These are phyloP conservation scores for Talaromyces amestolkiae DNA, from an alignment of 2,329 filamentous ascomycete species.

Conservation along the genomic window DNA sequence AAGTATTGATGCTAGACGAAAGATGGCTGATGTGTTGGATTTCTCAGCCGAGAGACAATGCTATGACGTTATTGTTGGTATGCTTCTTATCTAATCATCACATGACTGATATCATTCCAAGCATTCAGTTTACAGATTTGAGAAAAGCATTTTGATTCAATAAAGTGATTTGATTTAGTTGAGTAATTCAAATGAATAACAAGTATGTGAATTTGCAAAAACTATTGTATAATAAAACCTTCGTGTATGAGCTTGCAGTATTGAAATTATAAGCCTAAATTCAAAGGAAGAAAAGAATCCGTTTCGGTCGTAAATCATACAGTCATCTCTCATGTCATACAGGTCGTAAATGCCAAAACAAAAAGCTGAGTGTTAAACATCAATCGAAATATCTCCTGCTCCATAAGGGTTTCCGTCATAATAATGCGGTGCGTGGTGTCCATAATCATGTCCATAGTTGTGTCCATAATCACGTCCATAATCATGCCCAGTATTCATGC, in stretches of 20 bases:
- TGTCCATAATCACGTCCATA: not conserved
- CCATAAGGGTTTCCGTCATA: slow-evolving; percentile 17
- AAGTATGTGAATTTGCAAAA: no score
- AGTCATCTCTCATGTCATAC: slow-evolving; percentile 11
- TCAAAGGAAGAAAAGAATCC: not conserved
- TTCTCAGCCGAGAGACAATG: slow-evolving; percentile 1
- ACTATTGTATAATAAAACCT: no score
- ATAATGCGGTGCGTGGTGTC: slow-evolving; percentile 9
- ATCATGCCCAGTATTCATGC: slow-evolving; percentile 12
- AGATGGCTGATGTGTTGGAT: not conserved
- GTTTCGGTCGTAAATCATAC: slow-evolving; percentile 13
- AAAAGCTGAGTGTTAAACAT: not conserved
- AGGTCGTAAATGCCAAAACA: not conserved
- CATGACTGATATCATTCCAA: slow-evolving; percentile 5
- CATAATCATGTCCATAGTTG: slow-evolving; percentile 3
- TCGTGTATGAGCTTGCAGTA: not conserved
- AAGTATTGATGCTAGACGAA: not conserved
- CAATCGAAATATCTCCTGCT: slow-evolving; percentile 3
- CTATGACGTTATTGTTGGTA: slow-evolving; percentile 12
- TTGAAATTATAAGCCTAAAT: not conserved
- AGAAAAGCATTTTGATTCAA: no score
- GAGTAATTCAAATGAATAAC: no score
- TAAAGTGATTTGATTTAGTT: no score
- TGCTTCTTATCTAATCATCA: slow-evolving; percentile 21
- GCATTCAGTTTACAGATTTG: not conserved